Base-by-base conservation (phyloP, 2,329 filamentous ascomycete genomes). In the Fusarium metavorans region DNA sequence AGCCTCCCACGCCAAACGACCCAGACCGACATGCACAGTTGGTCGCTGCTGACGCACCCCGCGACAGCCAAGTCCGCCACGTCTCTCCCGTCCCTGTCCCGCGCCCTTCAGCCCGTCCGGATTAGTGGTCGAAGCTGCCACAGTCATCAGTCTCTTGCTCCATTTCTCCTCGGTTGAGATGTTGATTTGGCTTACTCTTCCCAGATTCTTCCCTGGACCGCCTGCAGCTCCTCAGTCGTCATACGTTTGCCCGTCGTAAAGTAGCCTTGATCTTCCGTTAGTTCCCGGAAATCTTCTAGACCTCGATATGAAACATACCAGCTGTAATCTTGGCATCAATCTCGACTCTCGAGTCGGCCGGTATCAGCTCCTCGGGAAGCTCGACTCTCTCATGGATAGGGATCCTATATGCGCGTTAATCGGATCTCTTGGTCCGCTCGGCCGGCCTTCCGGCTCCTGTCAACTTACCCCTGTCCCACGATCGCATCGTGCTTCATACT, bases 291-390 rank as follows among this genome's bases (percentile, higher is more conserved):
- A n/a, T 25, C 5, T 68, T 54, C 34, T 32, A 32, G 50, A 58
- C 37, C 67, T 63, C 30, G 23, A 54, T 30, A 32, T 32, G 27
- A 37, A 66, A 85, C 91, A 84, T 85, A 95, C 93, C 97, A 70
- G 96, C 95, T 78, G 96, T 97, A 81, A 98, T 98, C 87, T 98
- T 98, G 68, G 97, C 97, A 83, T 98, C 97, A 80, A 98, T 99
- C 84, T 99, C 97, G n/a, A 98, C 97, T 76, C 96, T 89, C 63
- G 95, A 97, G 84, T 98, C 97, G 73, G 92, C 94, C 14, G 97
- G 97, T 78, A 98, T 98, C 90, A 97, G 92, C 35, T 97, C 93
- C 75, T 97, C 95, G 5, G 96, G 97, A 74, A 98, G 94, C 70
- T 97, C 95, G 57, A 98, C 92, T 70, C 95, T 90, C 85, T 98